Evolutionary conservation across 2,329 filamentous ascomycete species (phyloP).

Genomic region (Gaeumannomyces tritici): DNA sequence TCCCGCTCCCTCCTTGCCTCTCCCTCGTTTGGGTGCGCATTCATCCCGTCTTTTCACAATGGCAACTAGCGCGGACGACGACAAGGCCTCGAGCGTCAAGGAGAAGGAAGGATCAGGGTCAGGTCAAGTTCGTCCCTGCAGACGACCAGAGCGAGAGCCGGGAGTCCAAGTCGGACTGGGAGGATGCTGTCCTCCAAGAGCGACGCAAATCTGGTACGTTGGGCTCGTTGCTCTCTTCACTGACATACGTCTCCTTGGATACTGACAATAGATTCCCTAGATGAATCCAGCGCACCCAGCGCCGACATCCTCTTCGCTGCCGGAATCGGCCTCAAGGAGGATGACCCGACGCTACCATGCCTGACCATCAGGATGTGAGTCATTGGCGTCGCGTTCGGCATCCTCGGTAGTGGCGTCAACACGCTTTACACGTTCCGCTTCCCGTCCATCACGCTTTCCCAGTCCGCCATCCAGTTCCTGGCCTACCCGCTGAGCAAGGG

Average conservation of each 20-base stretch:
- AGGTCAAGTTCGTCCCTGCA: neutral
- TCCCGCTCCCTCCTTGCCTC: neutral
- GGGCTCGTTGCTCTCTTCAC: neutral
- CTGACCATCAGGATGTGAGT: constrained; percentile 29
- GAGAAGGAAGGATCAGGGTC: neutral
- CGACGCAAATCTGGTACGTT: neutral
- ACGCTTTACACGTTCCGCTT: constrained; percentile 30
- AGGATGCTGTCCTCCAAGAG: neutral
- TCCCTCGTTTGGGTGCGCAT: neutral
- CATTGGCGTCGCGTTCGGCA: constrained; percentile 26
- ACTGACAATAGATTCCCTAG: neutral
- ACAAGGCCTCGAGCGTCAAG: neutral
- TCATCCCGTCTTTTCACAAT: neutral
- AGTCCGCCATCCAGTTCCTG: constrained; percentile 28
- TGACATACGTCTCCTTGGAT: neutral
- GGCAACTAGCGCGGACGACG: neutral
- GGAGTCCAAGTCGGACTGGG: neutral
- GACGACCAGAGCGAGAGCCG: neutral
- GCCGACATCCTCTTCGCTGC: constrained; percentile 18
- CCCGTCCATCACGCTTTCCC: constrained; percentile 20
- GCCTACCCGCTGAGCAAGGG: constrained; percentile 32
- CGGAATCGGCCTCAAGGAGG: constrained; percentile 17
- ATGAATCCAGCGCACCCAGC: constrained; percentile 6
- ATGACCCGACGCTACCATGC: constrained; percentile 19
- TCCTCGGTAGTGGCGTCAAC: constrained; percentile 26